Evolutionary conservation across 805 yeast genomes (phyloP), one percentile per base, ranked within the genome.

Genomic region (Nakazawaea ernobii): DNA sequence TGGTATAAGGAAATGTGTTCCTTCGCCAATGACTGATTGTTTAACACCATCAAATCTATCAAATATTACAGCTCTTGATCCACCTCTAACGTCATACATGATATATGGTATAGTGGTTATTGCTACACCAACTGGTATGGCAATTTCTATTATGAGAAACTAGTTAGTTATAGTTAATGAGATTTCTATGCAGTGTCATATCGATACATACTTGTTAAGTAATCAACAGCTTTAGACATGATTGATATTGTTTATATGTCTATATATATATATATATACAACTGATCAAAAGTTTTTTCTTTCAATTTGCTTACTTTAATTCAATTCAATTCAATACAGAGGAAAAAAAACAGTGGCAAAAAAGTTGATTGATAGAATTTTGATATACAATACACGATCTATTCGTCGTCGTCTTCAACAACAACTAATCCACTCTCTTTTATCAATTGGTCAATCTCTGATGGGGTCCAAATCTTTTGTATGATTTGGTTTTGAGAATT

Each of bases 21-120:
- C 99, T 70, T 94, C 99, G 28, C 97, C 96, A 51, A 91, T 74
- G 24, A 94, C 97, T n/a, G 71, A 70, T 58, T 81, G 82, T 65
- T 87, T 85, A 45, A 94, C 95, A 70, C 99, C 99, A 39, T 76
- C 70, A 49, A 94, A 67, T 58, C 99, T 77, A 71, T 94, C 98
- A 62, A 94, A 94, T 53, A 94, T 86, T 46, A 94, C 96, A 24
- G 97, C 99, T 63, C 99, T 77, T 49, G 87, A 79, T 48, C 99
- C 99, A 51, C 99, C 99, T 61, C 85, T 82, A 35, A 94, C 99
- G 61, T 94, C 98, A 63, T 89, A 94, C 69, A 94, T 72, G 28
- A 97, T 82, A 57, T 85, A 80, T 61, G 89, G 92, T 8, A 84
- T 85, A 9, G 85, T 82, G 33, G 88, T 73, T 44, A 83, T 63